Percentiles rank a stretch among this genome's conserved stretches.
Conservation (phyloP, 1,284 basidiomycete genomes). For the Tylopilus sp. region DNA sequence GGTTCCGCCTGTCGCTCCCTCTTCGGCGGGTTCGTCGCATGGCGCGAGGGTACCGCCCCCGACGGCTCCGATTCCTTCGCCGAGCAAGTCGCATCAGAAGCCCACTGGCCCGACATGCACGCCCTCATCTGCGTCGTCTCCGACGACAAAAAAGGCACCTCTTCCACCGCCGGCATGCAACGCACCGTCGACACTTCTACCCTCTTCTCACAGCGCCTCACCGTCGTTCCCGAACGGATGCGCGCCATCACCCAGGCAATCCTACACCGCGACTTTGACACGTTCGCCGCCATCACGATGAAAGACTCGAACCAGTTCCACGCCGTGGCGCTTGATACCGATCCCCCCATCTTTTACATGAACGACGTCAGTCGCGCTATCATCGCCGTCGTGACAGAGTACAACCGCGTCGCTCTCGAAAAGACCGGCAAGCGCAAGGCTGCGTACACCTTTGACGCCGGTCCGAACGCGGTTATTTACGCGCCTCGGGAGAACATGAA, state of each 20-base stretch:
- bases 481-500: constrained; percentile 82
- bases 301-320: constrained; percentile 99
- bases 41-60: constrained; percentile 71
- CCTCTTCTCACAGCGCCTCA: constrained; percentile 92
- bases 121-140: constrained; percentile 98
- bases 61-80: constrained; percentile 92
- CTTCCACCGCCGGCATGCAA: constrained; percentile 97
- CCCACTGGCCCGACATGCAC: constrained; percentile 96
- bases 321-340: constrained; percentile 96
- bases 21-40: constrained; percentile 97
- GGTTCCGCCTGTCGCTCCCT: constrained; percentile 98
- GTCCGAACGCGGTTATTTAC: constrained; percentile 99
- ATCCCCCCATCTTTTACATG: constrained; percentile 99
- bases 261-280: constrained; percentile 83
- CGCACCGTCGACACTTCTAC: constrained; percentile 93
- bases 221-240: constrained; percentile 94
- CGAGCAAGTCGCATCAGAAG: constrained; percentile 86
- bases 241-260: constrained; percentile 86
- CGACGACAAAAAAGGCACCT: constrained; percentile 97
- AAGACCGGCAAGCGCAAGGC: constrained; percentile 78
- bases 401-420: constrained; percentile 86
- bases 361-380: constrained; percentile 94
- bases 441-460: constrained; percentile 98
- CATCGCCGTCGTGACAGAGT: constrained; percentile 90
- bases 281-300: constrained; percentile 95